These are phyloP conservation scores for Trichaptum fuscoviolaceum DNA, from an alignment of 768 basidiomycete species.

Conservation along the genomic window DNA sequence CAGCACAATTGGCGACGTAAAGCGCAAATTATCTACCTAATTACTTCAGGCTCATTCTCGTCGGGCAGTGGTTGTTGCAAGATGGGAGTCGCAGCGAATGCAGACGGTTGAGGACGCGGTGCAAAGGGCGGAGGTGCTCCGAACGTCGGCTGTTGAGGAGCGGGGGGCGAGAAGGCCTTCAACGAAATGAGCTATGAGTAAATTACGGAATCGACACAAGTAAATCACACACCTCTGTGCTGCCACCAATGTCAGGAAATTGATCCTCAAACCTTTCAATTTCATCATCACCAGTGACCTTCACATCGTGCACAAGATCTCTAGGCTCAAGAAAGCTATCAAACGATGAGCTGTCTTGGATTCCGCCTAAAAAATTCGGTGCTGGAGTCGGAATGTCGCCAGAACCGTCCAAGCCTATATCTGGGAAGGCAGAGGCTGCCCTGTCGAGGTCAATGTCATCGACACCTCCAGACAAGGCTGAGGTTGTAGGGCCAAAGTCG, in stretches of 20 bases:
- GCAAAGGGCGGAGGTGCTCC: constrained; percentile 54
- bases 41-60: constrained; percentile 83
- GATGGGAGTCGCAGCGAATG: constrained; percentile 68
- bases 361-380: constrained; percentile 20
- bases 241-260: constrained; percentile 74
- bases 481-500: constrained; percentile 23
- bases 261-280: constrained; percentile 81
- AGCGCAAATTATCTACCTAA: constrained; percentile 50
- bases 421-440: constrained; percentile 81
- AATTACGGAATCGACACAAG: constrained; percentile 1
- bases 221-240: constrained; percentile 26
- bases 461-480: constrained; percentile 25
- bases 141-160: constrained; percentile 32
- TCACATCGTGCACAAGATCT: constrained; percentile 48
- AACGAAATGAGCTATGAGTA: background rate
- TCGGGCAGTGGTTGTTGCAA: constrained; percentile 52
- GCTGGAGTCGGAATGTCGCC: constrained; percentile 42
- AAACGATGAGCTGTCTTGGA: constrained; percentile 50
- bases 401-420: constrained; percentile 69
- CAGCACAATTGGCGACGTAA: background rate
- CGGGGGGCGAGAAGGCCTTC: constrained; percentile 28
- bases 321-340: constrained; percentile 54
- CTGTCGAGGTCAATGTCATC: constrained; percentile 72
- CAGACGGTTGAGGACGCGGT: constrained; percentile 70
- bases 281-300: constrained; percentile 80